Evolutionary conservation across 306 rosid genomes (phyloP).

Genomic region (Cicer yamashitae): DNA sequence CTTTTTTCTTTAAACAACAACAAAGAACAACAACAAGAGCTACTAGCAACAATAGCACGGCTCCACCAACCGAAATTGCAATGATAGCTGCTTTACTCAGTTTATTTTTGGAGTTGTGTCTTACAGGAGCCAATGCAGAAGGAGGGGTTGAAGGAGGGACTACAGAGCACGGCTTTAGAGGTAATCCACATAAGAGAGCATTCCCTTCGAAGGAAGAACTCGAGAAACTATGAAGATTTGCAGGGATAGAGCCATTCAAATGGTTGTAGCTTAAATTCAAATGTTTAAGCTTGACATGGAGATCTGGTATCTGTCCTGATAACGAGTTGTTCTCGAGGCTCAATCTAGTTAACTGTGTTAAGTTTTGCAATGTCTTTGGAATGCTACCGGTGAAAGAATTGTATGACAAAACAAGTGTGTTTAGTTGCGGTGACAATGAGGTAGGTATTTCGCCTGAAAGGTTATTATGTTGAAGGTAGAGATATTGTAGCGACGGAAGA

Average conservation of each 20-base stretch:
- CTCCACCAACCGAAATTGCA: conserved; percentile 84
- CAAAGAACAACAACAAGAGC: conserved; percentile 62
- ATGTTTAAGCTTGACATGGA: conserved; percentile 64
- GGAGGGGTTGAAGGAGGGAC: conserved; percentile 54
- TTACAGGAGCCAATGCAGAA: conserved; percentile 50
- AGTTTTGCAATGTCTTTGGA: conserved; percentile 63
- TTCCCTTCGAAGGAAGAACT: conserved; percentile 82
- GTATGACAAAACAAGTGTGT: conserved; percentile 76
- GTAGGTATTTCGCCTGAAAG: conserved; percentile 80
- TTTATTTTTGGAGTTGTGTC: conserved; percentile 57
- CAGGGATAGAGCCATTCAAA: conserved; percentile 83
- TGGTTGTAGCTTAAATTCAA: conserved; percentile 84
- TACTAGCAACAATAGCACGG: conserved; percentile 54
- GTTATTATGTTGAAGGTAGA: conserved; percentile 86
- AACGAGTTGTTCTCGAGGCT: conserved; percentile 85
- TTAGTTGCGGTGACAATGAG: conserved; percentile 62
- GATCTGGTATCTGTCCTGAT: conserved; percentile 77
- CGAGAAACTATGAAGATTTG: conserved; percentile 62
- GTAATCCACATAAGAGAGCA: conserved; percentile 73
- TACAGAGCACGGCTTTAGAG: conserved; percentile 69
- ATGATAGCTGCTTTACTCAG: conserved; percentile 70
- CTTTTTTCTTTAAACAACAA: conserved; percentile 74
- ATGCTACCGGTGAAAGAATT: conserved; percentile 78
- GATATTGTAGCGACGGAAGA: conserved; percentile 71
- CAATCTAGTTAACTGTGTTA: conserved; percentile 72